Base-by-base conservation (phyloP, 1,284 basidiomycete species). In the Tilletia caries region DNA sequence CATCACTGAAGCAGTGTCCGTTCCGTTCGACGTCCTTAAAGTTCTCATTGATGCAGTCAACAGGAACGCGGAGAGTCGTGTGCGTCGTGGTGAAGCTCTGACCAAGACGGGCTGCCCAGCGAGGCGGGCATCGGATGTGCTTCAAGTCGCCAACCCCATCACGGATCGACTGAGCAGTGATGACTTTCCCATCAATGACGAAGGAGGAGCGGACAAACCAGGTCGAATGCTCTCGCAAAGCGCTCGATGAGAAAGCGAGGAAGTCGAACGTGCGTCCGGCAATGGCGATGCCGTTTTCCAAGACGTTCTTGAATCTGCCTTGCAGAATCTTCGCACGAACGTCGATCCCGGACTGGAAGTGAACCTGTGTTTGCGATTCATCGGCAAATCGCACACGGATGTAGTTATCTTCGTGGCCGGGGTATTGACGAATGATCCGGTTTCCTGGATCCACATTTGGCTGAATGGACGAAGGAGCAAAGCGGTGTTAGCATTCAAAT, bases 341-440 rank as follows among this genome's bases (percentile, higher is more conserved):
- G 73, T 91, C 89, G 3, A 90, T 88, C 67, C 87, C 87, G 27
- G 87, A 85, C 70, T 87, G 87, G 89, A 89, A 91, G 27, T 88
- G 86, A 73, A 90, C 90, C 66, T 88, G 86, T 23, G 89, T 84
- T 41, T 87, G 86, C 78, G 91, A 89, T 83, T 92, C 91, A 66
- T 92, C 91, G 10, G 88, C 87, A 76, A 92, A 91, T 72, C 91
- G 88, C 25, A 92, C 90, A 18, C 91, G 88, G 34, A 92, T 79
- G 78, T 92, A 92, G 70, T 86, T 79, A 41, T 87, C 87, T n/a
- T 73, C 73, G 3, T 71, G 66, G 48, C 75, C 69, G 52, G 76
- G 76, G 67, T 48, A 54, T 54, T 60, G 64, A 64, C 77, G 37
- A 37, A 64, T 48, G 48, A 71, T 52, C 6, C 41, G 46, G 37